These are phyloP conservation scores for Magnolia officinalis DNA, from an alignment of 164 flowering plant genomes.

Conservation along the genomic window DNA sequence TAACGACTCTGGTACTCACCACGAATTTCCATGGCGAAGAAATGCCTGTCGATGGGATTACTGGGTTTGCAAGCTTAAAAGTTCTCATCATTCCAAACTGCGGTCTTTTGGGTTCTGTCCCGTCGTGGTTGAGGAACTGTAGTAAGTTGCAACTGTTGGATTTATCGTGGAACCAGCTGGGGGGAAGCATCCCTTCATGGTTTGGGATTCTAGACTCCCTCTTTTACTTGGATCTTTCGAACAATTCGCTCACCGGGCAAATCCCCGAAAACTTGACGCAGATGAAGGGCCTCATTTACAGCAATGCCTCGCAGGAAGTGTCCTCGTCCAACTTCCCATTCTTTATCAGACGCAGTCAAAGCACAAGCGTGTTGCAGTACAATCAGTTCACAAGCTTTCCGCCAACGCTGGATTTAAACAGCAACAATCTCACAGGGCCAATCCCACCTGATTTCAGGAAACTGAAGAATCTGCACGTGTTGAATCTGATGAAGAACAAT, in stretches of 20 bases:
- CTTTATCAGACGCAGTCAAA: constrained; percentile 22
- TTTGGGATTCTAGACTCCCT: constrained; percentile 17
- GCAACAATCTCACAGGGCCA: constrained; percentile 15
- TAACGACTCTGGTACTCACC: constrained; percentile 53
- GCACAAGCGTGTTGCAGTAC: constrained; percentile 8
- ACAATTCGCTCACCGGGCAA: constrained; percentile 15
- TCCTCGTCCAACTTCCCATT: background rate
- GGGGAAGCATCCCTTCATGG: constrained; percentile 51
- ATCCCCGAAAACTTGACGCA: constrained; percentile 18
- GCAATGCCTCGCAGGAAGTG: background rate
- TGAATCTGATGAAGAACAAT: constrained; percentile 18
- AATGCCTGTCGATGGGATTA: constrained; percentile 38
- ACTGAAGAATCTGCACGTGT: constrained; percentile 14
- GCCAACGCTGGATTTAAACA: constrained; percentile 14
- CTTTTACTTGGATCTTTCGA: constrained; percentile 19
- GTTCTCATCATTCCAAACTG: constrained; percentile 56
- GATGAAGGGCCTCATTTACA: background rate
- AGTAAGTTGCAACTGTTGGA: constrained; percentile 49
- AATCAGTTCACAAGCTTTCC: constrained; percentile 18
- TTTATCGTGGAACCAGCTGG: constrained; percentile 56
- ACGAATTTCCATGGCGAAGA: constrained; percentile 45
- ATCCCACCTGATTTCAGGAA: constrained; percentile 19
- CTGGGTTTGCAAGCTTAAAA: constrained; percentile 39
- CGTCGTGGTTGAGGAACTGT: constrained; percentile 11
- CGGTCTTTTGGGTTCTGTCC: constrained; percentile 17